phyloP scores from a whole-genome alignment of 2,329 filamentous ascomycete species.

The Diaporthe humulicola region DNA sequence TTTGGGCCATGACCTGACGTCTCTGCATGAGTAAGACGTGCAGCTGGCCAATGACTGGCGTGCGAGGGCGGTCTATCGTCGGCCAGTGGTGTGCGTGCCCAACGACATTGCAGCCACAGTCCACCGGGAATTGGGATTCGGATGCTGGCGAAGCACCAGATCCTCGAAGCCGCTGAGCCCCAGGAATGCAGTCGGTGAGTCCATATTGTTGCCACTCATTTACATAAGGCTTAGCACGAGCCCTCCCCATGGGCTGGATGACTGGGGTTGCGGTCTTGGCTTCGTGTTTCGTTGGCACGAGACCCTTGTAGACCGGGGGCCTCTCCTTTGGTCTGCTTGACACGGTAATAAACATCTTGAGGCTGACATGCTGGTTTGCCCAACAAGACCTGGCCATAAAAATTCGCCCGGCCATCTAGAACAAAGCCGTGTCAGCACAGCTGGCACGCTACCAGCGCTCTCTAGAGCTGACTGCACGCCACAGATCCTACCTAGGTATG shows the following conservation, averaged over 20 bases:
- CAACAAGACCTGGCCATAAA: neutral
- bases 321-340: neutral
- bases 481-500: conserved; percentile 9
- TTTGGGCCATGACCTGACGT: neutral
- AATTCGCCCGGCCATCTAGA: neutral
- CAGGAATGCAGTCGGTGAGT: conserved; percentile 24
- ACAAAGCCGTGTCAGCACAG: neutral
- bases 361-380: neutral
- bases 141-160: conserved; percentile 14
- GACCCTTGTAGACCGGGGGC: neutral
- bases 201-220: conserved; percentile 6
- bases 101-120: conserved; percentile 16
- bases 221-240: conserved; percentile 19
- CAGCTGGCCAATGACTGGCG: conserved; percentile 1
- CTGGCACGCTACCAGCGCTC: neutral
- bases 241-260: conserved; percentile 4
- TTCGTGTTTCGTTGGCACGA: conserved; percentile 16
- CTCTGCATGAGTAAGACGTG: neutral
- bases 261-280: conserved; percentile 22
- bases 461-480: conserved; percentile 2
- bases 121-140: neutral
- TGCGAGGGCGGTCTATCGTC: neutral
- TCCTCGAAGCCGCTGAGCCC: conserved; percentile 9
- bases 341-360: conserved; percentile 2
- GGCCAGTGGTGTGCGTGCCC: conserved; percentile 13